phyloP scores from a whole-genome alignment of 305 asterid species.

The Ilex paraguariensis region DNA sequence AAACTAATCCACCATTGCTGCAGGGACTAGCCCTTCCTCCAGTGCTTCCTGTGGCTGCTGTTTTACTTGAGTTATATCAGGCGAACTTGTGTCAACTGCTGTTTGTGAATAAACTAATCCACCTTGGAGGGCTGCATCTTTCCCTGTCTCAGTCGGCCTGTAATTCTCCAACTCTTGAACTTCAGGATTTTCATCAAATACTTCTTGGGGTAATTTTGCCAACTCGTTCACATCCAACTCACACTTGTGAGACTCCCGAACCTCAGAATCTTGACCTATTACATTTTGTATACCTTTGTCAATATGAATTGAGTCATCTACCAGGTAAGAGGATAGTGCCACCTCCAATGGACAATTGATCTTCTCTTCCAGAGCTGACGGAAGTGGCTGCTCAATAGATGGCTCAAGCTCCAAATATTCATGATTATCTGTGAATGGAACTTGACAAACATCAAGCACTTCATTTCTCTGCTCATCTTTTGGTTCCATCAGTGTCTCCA shows the following conservation, averaged over 20 bases:
- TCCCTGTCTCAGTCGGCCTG: not conserved
- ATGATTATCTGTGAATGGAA: not conserved
- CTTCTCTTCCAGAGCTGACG: too few species aligned
- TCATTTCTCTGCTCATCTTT: not conserved
- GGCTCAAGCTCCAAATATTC: not conserved
- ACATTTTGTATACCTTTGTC: not conserved
- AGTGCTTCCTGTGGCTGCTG: not conserved
- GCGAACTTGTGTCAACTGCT: not conserved
- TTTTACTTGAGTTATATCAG: not conserved
- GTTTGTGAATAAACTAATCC: not conserved
- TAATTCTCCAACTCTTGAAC: not conserved
- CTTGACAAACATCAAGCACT: not conserved
- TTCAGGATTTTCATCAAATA: too few species aligned
- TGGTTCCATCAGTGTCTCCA: not conserved
- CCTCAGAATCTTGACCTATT: not conserved
- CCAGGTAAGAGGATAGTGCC: not conserved
- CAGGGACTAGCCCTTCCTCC: not conserved
- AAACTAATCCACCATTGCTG: not conserved
- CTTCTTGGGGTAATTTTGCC: not conserved
- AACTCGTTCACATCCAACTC: not conserved
- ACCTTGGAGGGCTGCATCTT: not conserved
- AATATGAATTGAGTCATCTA: not conserved
- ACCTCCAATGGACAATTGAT: not conserved
- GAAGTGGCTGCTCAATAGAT: not conserved
- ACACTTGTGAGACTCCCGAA: not conserved